These are phyloP conservation scores for Flaveria robusta DNA, from an alignment of 129 eudicot genomes.

Conservation along the genomic window DNA sequence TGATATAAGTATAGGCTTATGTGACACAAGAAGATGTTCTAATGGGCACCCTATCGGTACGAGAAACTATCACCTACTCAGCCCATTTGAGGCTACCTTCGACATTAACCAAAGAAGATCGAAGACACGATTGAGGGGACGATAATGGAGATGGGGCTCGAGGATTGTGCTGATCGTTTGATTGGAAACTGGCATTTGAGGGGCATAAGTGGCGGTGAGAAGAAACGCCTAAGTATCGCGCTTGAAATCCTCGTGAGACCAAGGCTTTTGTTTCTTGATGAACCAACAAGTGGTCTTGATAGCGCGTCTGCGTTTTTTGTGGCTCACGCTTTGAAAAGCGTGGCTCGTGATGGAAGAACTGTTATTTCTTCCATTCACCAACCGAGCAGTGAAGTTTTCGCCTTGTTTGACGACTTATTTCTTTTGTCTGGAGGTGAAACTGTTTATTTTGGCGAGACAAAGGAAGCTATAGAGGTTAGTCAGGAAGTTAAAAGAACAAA, in stretches of 20 bases:
- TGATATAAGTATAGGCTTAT: conserved; percentile 55
- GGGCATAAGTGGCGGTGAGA: conserved; percentile 89
- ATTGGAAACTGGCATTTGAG: conserved; percentile 85
- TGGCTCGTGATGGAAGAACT: conserved; percentile 84
- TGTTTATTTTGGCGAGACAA: conserved; percentile 78
- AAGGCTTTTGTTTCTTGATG: conserved; percentile 72
- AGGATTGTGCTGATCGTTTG: conserved; percentile 70
- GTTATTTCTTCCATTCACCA: conserved; percentile 75
- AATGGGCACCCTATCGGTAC: conserved; percentile 76
- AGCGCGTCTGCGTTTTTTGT: conserved; percentile 89
- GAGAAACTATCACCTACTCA: conserved; percentile 75
- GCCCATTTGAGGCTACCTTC: conserved; percentile 78
- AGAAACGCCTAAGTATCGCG: conserved; percentile 75
- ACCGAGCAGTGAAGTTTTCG: conserved; percentile 77
- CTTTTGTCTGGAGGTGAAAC: conserved; percentile 69
- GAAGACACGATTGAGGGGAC: conserved; percentile 66
- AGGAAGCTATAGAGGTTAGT: conserved; percentile 61
- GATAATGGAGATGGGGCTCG: conserved; percentile 78
- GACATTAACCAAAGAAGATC: conserved; percentile 55
- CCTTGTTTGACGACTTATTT: conserved; percentile 69
- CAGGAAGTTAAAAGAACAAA: not conserved
- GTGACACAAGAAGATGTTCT: conserved; percentile 86
- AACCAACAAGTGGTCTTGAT: conserved; percentile 89
- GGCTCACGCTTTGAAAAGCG: conserved; percentile 64
- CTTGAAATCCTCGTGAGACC: conserved; percentile 77